Evolutionary conservation across 2,329 filamentous ascomycete genomes (phyloP).

Genomic region (Myriosclerotinia curreyana): DNA sequence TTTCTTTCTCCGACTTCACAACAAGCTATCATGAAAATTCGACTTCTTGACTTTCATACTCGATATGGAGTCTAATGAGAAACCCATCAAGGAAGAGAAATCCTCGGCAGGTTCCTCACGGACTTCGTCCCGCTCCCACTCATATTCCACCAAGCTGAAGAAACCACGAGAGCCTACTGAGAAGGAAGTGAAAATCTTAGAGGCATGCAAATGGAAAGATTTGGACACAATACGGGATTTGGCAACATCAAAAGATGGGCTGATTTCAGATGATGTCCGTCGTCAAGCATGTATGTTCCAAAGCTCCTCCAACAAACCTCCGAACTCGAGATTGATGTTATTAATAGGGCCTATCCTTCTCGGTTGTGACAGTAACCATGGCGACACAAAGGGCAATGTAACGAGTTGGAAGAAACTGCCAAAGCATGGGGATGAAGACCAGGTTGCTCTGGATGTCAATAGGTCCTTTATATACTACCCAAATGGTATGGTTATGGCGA

Average conservation of each 20-base stretch:
- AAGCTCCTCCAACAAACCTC: neutral
- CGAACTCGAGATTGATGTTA: conserved; percentile 26
- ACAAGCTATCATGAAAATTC: conserved; percentile 30
- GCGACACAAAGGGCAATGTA: conserved; percentile 30
- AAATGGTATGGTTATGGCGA: conserved; percentile 53
- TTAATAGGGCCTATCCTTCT: conserved; percentile 62
- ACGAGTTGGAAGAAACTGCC: conserved; percentile 52
- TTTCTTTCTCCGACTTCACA: neutral
- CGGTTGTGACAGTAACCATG: conserved; percentile 39
- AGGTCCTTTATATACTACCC: conserved; percentile 98
- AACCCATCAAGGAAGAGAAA: conserved; percentile 27
- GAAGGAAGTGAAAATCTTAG: conserved; percentile 50
- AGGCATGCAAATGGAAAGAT: conserved; percentile 59
- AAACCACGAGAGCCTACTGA: conserved; percentile 21
- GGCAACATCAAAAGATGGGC: conserved; percentile 63
- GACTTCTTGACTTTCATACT: conserved; percentile 31
- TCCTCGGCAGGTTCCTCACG: conserved; percentile 16
- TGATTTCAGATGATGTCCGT: conserved; percentile 66
- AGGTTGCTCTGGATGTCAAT: conserved; percentile 89
- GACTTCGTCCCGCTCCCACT: conserved; percentile 21
- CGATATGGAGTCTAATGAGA: conserved; percentile 37
- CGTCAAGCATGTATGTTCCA: conserved; percentile 69
- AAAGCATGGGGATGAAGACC: conserved; percentile 81
- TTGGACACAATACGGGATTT: conserved; percentile 54
- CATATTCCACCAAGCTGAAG: neutral